Conservation (phyloP, 495 filamentous ascomycete genomes). For the Cenococcum geophilum region DNA sequence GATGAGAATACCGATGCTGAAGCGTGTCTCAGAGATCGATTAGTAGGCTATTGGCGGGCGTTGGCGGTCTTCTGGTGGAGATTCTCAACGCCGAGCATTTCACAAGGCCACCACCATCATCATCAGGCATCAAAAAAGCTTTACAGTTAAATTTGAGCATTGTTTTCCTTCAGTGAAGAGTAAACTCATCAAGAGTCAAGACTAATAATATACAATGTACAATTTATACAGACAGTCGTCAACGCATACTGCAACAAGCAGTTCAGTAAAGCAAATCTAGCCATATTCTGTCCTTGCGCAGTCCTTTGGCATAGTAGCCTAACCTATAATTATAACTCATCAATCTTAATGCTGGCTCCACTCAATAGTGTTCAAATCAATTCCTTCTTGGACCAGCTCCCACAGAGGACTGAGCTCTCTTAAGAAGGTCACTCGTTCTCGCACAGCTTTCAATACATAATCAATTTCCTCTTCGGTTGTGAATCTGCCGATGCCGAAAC, state of each 20-base stretch:
- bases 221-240: neutral
- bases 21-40: no score
- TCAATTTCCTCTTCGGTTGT: conserved; percentile 94
- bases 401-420: conserved; percentile 93
- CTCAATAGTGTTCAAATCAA: conserved; percentile 93
- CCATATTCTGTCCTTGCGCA: neutral
- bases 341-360: conserved; percentile 81
- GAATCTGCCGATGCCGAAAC: conserved; percentile 95
- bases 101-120: neutral
- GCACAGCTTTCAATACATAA: conserved; percentile 93
- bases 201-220: neutral
- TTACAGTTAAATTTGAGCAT: neutral
- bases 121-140: neutral
- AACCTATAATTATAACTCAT: no score
- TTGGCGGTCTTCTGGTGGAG: no score
- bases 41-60: no score
- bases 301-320: no score
- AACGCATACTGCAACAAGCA: neutral
- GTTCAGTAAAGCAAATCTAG: neutral
- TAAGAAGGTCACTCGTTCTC: conserved; percentile 81
- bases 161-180: neutral
- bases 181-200: neutral
- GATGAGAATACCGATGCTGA: no score
- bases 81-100: neutral
- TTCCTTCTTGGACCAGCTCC: conserved; percentile 96